Conservation (phyloP, 345 rosid genomes). For the Clausena lansium region DNA sequence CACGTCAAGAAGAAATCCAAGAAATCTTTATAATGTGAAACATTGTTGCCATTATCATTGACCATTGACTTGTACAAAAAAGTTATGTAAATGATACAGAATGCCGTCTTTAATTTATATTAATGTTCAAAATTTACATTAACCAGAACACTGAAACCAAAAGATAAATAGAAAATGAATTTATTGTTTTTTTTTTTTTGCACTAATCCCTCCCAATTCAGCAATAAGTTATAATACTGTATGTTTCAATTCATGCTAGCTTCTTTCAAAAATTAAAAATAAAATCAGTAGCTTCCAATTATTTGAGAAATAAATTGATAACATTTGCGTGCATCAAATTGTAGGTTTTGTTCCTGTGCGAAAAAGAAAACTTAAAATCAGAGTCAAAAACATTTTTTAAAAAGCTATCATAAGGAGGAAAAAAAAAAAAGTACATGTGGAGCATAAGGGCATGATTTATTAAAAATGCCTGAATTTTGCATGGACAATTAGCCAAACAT, state of each 20-base stretch:
- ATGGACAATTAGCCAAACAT: no score
- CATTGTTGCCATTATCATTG: background rate
- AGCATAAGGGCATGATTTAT: no score
- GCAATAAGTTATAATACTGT: no score
- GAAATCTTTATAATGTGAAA: background rate
- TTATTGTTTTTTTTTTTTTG: background rate
- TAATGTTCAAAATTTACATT: background rate
- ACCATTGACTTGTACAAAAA: background rate
- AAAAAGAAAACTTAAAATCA: background rate
- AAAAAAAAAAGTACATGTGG: background rate
- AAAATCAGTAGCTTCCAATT: no score
- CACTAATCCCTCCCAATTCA: background rate
- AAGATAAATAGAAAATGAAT: no score
- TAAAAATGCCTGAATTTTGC: no score
- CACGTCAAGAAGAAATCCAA: conserved; percentile 27
- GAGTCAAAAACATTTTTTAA: background rate
- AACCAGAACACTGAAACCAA: background rate
- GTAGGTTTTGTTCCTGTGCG: background rate
- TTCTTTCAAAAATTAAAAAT: no score
- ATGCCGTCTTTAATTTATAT: no score
- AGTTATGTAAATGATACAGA: background rate
- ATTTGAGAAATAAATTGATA: background rate
- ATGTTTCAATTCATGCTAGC: no score
- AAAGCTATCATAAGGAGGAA: background rate
- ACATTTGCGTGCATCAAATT: background rate